Conservation (phyloP, 805 yeast genomes). For the Pichia gijzeniarum region DNA sequence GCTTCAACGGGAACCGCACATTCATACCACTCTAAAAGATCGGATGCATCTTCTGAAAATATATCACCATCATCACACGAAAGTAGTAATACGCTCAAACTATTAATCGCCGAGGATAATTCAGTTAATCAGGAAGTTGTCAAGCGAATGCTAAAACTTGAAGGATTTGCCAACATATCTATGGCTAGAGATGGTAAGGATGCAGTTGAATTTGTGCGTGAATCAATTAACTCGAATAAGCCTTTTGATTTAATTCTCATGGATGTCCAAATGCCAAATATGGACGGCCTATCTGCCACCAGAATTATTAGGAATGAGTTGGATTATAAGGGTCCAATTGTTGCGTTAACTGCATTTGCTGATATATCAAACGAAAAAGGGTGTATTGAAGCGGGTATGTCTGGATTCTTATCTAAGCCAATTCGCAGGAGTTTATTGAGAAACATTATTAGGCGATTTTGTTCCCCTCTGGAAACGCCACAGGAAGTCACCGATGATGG, state of each 20-base stretch:
- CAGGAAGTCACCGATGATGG: constrained; percentile 1
- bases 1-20: constrained; percentile 49
- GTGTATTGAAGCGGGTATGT: constrained; percentile 87
- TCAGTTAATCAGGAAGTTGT: constrained; percentile 92
- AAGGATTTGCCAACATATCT: constrained; percentile 65
- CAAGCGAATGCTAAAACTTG: constrained; percentile 77
- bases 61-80: not conserved
- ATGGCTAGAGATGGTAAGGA: constrained; percentile 90
- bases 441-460: constrained; percentile 45
- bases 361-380: constrained; percentile 84
- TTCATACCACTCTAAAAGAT: constrained; percentile 24
- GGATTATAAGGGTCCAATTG: constrained; percentile 65
- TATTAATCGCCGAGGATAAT: constrained; percentile 92
- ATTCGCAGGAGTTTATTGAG: constrained; percentile 64
- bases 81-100: constrained; percentile 27
- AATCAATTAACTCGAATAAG: constrained; percentile 35
- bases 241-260: constrained; percentile 73
- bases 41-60: constrained; percentile 18
- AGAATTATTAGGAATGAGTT: constrained; percentile 59
- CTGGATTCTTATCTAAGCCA: constrained; percentile 86
- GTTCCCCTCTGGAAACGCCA: constrained; percentile 17
- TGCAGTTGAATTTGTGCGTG: constrained; percentile 64
- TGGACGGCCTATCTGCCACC: constrained; percentile 87
- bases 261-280: constrained; percentile 97
- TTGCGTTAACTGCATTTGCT: constrained; percentile 93